Evolutionary conservation across 2,329 filamentous ascomycete genomes (phyloP).

Genomic region (Paecilomyces sp.): DNA sequence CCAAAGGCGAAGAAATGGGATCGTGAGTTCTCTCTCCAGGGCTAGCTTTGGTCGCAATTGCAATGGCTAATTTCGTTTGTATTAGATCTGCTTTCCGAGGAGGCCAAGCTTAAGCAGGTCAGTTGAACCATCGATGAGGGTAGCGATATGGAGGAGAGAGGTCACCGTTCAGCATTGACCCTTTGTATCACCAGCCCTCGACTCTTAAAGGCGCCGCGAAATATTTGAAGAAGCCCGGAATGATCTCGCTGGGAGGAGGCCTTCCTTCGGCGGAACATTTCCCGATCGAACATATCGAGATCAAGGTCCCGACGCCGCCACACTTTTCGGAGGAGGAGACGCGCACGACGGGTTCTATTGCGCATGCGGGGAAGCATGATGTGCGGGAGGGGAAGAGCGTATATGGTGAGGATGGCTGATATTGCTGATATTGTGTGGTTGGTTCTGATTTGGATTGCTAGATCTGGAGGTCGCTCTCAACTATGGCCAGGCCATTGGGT

Average conservation of each 20-base stretch:
- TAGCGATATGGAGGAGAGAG: not conserved
- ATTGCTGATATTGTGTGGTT: not conserved
- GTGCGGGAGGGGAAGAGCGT: slow-evolving; percentile 45
- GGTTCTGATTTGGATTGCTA: slow-evolving; percentile 16
- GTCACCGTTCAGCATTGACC: not conserved
- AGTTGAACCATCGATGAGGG: slow-evolving; percentile 20
- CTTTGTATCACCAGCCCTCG: slow-evolving; percentile 46
- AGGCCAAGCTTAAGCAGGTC: slow-evolving; percentile 48
- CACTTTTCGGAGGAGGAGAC: slow-evolving; percentile 66
- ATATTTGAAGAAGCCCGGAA: slow-evolving; percentile 66
- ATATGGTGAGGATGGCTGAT: slow-evolving; percentile 3
- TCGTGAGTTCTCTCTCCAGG: slow-evolving; percentile 49
- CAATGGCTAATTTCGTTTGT: not conserved
- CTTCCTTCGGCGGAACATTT: slow-evolving; percentile 86
- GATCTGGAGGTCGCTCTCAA: slow-evolving; percentile 88
- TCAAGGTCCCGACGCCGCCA: slow-evolving; percentile 65
- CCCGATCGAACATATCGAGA: slow-evolving; percentile 70
- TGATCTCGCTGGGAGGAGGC: slow-evolving; percentile 90
- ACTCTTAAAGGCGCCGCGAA: slow-evolving; percentile 78
- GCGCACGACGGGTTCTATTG: slow-evolving; percentile 49
- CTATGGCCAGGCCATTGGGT: slow-evolving; percentile 81
- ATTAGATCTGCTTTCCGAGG: slow-evolving; percentile 36
- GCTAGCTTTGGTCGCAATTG: not conserved
- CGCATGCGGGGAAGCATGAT: slow-evolving; percentile 79
- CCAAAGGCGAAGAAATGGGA: slow-evolving; percentile 79